Evolutionary conservation across 192 early-diverging fungal species (phyloP), one percentile per base, ranked within the genome.

Genomic region (Thamnidium elegans): DNA sequence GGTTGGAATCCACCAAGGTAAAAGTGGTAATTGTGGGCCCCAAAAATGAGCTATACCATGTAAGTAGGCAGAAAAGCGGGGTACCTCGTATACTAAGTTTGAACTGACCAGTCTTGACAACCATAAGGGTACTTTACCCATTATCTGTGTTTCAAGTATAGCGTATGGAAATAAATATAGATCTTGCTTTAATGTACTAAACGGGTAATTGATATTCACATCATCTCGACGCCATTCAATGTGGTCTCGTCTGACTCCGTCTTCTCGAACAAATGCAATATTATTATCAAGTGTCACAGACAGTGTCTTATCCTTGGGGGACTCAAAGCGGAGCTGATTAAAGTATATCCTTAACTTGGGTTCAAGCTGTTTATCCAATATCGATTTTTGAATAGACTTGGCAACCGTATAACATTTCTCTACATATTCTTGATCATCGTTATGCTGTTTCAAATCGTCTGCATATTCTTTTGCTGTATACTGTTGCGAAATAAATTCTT

Each of bases 291-390:
- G 80, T 31, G 92, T 94, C 30, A 99, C 91, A 42, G 93, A 86
- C 52, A 98, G 90, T 15, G 89, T 81, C 7, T 92, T 84, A 78
- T 98, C 94, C 21, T 93, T 92, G 4, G 95, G 96, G 39, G 98
- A 81, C 75, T 98, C 94, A 80, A 96, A 99, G 17, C 94, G 95
- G 7, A 93, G 95, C 60, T 95, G 89, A 76, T 96, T 95, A 78
- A 95, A 97, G 62, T 92, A 91, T 2, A 94, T 90, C 50, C 94
- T 86, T 61, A 96, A 72, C 6, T 90, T 81, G 8, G 73, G 53
- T 31, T 80, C 69, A 17, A 94, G 68, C 0, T 78, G 62, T 67
- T 86, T 89, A 42, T 80, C 65, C 7, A 55, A 34, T 13, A 94
- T 77, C 34, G 82, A 81, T 8, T 70, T 31, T 56, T 83, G 83